Evolutionary conservation across 2,329 filamentous ascomycete species (phyloP).

Genomic region (Nemania sp.): DNA sequence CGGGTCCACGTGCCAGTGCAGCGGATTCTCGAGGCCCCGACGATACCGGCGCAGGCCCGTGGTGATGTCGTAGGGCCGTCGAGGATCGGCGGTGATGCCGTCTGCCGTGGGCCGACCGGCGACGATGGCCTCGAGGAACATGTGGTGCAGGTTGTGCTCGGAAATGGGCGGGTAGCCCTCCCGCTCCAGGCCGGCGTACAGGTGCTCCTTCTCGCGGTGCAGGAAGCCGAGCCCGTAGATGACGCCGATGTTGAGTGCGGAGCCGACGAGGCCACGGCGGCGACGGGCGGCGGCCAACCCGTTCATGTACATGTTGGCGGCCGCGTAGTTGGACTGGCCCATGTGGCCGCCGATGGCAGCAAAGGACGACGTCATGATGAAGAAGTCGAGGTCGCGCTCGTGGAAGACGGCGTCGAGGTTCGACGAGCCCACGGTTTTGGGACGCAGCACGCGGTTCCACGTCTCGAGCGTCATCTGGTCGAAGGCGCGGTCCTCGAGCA

Average conservation of each 20-base stretch:
- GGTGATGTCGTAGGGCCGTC: slow-evolving; percentile 52
- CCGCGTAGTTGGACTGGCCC: slow-evolving; percentile 60
- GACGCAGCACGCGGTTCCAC: slow-evolving; percentile 54
- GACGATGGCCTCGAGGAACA: slow-evolving; percentile 64
- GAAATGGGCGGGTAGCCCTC: slow-evolving; percentile 62
- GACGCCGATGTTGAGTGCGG: slow-evolving; percentile 60
- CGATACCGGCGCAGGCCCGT: slow-evolving; percentile 57
- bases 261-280: slow-evolving; percentile 52
- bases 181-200: slow-evolving; percentile 57
- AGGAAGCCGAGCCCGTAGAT: slow-evolving; percentile 60
- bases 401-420: slow-evolving; percentile 56
- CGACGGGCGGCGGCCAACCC: slow-evolving; percentile 55
- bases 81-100: background rate
- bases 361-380: slow-evolving; percentile 61
- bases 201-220: slow-evolving; percentile 55
- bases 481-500: slow-evolving; percentile 59
- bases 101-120: slow-evolving; percentile 53
- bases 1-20: slow-evolving; percentile 59
- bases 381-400: slow-evolving; percentile 55
- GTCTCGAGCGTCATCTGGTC: slow-evolving; percentile 55
- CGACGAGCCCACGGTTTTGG: slow-evolving; percentile 56
- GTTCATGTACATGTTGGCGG: slow-evolving; percentile 63
- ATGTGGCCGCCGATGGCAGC: slow-evolving; percentile 59
- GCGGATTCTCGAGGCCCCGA: slow-evolving; percentile 46
- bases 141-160: slow-evolving; percentile 63